These are phyloP conservation scores for Clitocybe nebularis DNA, from an alignment of 1,284 basidiomycete genomes.

Conservation along the genomic window DNA sequence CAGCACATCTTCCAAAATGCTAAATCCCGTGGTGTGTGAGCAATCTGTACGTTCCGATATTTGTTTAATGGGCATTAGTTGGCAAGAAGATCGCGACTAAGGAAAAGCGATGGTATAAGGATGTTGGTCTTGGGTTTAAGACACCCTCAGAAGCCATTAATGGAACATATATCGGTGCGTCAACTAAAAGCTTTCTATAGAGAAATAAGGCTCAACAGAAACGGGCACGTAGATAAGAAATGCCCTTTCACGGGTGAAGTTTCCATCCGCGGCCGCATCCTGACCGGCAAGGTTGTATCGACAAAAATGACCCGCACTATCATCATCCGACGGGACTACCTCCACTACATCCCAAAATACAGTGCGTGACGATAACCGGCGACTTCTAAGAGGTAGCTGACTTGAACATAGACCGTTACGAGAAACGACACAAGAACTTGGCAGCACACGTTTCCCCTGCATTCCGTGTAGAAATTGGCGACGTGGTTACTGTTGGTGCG, in stretches of 20 bases:
- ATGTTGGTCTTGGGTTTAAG: constrained; percentile 96
- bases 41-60: not conserved
- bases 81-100: constrained; percentile 90
- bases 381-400: constrained; percentile 8
- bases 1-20: constrained; percentile 98
- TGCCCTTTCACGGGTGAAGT: constrained; percentile 96
- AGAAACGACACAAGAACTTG: constrained; percentile 98
- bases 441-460: constrained; percentile 96
- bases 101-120: constrained; percentile 99
- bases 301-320: constrained; percentile 99
- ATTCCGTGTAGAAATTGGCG: constrained; percentile 94
- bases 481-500: constrained; percentile 93
- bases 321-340: constrained; percentile 97
- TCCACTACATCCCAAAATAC: constrained; percentile 99
- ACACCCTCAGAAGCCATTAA: constrained; percentile 95
- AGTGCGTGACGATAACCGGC: constrained; percentile 44
- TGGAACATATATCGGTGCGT: constrained; percentile 93
- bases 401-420: constrained; percentile 73
- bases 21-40: constrained; percentile 82
- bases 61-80: constrained; percentile 35
- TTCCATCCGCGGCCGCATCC: constrained; percentile 98
- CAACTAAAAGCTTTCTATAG: constrained; percentile 3
- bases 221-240: constrained; percentile 82
- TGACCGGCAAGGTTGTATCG: constrained; percentile 95
- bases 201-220: not conserved